These are phyloP conservation scores for Podospora anserina DNA, from an alignment of 495 filamentous ascomycete genomes.

Conservation along the genomic window DNA sequence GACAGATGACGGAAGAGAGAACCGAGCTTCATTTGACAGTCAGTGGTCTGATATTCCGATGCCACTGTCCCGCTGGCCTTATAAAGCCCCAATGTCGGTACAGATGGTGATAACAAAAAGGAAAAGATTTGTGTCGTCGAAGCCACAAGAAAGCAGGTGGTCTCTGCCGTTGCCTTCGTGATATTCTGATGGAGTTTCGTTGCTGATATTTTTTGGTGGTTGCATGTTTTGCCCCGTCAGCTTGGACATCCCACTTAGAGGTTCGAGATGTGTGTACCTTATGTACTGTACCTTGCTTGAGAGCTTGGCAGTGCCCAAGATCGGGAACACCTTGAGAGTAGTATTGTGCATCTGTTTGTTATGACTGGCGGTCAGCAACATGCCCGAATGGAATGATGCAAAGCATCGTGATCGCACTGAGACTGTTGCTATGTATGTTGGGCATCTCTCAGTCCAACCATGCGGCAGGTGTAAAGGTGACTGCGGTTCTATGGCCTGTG, in stretches of 20 bases:
- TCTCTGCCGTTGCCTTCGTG: background rate
- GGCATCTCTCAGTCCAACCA: background rate
- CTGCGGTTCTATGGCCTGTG: no score
- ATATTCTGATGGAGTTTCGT: background rate
- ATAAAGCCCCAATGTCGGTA: no score
- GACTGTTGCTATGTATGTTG: background rate
- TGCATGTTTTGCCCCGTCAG: no score
- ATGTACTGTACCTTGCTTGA: background rate
- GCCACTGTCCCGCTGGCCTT: background rate
- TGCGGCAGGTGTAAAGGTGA: background rate
- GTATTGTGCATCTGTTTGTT: background rate
- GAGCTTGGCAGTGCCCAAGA: background rate
- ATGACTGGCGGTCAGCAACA: background rate
- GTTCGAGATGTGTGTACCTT: conserved; percentile 17
- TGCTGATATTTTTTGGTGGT: no score
- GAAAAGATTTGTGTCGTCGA: background rate
- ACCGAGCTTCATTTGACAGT: background rate
- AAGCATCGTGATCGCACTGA: background rate
- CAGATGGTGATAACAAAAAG: background rate
- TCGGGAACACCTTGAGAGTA: background rate
- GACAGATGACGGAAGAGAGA: background rate
- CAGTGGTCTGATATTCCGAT: background rate
- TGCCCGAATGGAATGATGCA: background rate
- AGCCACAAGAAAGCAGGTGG: background rate
- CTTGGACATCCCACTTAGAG: conserved; percentile 6